Evolutionary conservation across 2,329 filamentous ascomycete species (phyloP).

Genomic region (Diplodia seriata): DNA sequence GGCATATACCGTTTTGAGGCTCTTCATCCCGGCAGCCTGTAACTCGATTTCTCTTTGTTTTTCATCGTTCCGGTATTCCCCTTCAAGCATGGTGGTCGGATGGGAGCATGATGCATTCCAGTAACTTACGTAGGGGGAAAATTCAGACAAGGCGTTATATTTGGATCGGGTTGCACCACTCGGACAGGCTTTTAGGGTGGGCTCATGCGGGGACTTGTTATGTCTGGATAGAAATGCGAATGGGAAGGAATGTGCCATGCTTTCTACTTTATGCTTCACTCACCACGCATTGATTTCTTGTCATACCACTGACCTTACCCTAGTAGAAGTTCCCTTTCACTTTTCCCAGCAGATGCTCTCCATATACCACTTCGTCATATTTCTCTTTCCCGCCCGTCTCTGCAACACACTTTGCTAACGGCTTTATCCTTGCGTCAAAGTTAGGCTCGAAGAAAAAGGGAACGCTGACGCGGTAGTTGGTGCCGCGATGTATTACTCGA

Average conservation of each 20-base stretch:
- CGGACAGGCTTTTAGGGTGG: constrained; percentile 20
- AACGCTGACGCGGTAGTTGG: constrained; percentile 51
- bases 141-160: constrained; percentile 27
- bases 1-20: background rate
- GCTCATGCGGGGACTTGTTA: constrained; percentile 22
- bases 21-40: background rate
- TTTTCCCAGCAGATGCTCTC: constrained; percentile 53
- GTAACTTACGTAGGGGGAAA: constrained; percentile 27
- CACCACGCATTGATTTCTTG: background rate
- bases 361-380: constrained; percentile 49
- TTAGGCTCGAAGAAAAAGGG: constrained; percentile 60
- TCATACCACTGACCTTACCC: background rate
- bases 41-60: constrained; percentile 19
- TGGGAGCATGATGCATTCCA: constrained; percentile 26
- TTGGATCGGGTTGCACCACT: constrained; percentile 20
- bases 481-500: constrained; percentile 53
- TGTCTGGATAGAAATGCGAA: constrained; percentile 27
- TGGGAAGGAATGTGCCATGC: constrained; percentile 18
- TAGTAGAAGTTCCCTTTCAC: constrained; percentile 51
- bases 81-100: constrained; percentile 27
- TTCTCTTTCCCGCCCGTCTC: constrained; percentile 42
- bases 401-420: constrained; percentile 48
- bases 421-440: constrained; percentile 50
- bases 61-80: constrained; percentile 26
- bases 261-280: background rate